These are phyloP conservation scores for Cyclotella cryptica DNA, from an alignment of 108 stramenopile genomes.

Conservation along the genomic window DNA sequence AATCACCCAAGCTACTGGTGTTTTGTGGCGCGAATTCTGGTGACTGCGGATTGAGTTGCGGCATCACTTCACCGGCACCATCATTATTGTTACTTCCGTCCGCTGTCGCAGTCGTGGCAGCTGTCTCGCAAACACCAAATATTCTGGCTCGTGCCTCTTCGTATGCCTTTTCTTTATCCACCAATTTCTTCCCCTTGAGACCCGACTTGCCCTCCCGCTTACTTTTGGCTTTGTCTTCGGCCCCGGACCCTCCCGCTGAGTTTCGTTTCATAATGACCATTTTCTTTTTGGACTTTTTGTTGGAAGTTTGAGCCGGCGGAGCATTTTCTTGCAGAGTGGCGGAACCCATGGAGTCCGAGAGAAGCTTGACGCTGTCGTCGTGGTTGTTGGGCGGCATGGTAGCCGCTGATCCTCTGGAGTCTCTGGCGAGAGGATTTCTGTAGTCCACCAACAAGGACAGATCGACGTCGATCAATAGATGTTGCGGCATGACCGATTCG, in stretches of 20 bases:
- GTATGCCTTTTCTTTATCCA: slow-evolving; percentile 91
- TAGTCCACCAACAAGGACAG: slow-evolving; percentile 46
- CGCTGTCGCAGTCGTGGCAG: neutral
- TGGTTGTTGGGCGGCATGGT: neutral
- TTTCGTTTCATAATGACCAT: slow-evolving; percentile 65
- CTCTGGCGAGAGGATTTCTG: slow-evolving; percentile 48
- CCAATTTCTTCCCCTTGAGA: slow-evolving; percentile 53
- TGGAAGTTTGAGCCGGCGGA: neutral
- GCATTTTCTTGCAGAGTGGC: slow-evolving; percentile 13
- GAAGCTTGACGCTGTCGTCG: slow-evolving; percentile 25
- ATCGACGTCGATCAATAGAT: slow-evolving; percentile 59
- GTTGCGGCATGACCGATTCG: slow-evolving; percentile 43
- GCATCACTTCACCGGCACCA: slow-evolving; percentile 3
- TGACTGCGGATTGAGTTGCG: neutral
- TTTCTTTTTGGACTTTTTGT: slow-evolving; percentile 55
- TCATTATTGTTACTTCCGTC: neutral
- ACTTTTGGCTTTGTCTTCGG: slow-evolving; percentile 30
- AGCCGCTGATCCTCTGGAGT: slow-evolving; percentile 3
- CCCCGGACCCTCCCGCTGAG: slow-evolving; percentile 24
- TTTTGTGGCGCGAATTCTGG: slow-evolving; percentile 11
- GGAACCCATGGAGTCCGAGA: slow-evolving; percentile 29
- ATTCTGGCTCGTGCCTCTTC: slow-evolving; percentile 93
- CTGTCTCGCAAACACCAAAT: slow-evolving; percentile 60
- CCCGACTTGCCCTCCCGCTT: slow-evolving; percentile 42
- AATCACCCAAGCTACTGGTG: neutral